A percentile compares a stretch with the other conserved stretches of the same genome.
These are phyloP conservation scores for Quercus dentata DNA, from an alignment of 306 rosid species.

Conservation along the genomic window DNA sequence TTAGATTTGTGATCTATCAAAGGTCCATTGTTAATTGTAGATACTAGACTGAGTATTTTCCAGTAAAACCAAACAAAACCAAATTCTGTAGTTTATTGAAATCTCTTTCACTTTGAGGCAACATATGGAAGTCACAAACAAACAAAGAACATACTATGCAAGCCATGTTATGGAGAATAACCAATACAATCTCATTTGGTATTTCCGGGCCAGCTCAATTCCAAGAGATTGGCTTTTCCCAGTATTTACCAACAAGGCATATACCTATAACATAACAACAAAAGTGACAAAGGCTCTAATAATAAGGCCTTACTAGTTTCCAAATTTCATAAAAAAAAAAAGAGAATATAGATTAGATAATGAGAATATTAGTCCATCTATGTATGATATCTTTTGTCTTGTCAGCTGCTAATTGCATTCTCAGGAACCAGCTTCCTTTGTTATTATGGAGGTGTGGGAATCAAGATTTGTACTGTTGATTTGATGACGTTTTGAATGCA, in stretches of 20 bases:
- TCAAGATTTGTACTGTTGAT: constrained; percentile 20
- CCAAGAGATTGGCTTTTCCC: background rate
- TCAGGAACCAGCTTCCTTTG: constrained; percentile 13
- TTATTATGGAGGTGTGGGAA: background rate
- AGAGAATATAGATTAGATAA: background rate
- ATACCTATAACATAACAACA: background rate
- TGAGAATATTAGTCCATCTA: background rate
- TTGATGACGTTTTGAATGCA: background rate
- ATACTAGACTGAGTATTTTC: too few relatives aligned
- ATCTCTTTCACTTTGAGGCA: background rate
- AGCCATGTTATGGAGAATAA: too few relatives aligned
- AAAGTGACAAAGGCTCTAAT: too few relatives aligned
- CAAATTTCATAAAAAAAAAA: background rate
- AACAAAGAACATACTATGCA: background rate
- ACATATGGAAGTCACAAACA: background rate
- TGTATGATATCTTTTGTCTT: background rate
- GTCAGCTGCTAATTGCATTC: background rate
- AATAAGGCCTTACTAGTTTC: background rate
- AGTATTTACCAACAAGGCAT: background rate
- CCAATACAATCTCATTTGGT: too few relatives aligned
- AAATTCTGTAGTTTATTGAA: background rate
- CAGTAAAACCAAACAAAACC: background rate
- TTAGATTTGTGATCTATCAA: too few relatives aligned
- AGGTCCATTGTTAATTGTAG: too few relatives aligned
- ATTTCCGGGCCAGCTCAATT: too few relatives aligned